Percentiles rank a stretch among this genome's conserved stretches.
phyloP scores from a whole-genome alignment of 768 basidiomycete genomes.

The Suillus brevipes region DNA sequence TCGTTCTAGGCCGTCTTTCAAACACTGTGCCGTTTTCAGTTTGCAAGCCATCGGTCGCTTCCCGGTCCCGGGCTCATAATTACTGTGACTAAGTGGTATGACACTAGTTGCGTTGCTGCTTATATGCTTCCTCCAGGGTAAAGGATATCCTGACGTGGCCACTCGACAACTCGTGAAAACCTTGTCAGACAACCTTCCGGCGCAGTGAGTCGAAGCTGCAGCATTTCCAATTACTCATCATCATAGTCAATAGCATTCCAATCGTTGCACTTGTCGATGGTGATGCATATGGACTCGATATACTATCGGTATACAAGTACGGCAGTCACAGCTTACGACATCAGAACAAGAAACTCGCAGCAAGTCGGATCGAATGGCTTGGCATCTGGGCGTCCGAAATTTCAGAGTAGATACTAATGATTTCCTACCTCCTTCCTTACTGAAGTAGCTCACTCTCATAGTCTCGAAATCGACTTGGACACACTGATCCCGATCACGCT shows the following conservation, averaged over 20 bases:
- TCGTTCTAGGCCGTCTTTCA: constrained; percentile 90
- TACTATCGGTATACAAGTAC: constrained; percentile 82
- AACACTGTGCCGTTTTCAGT: constrained; percentile 62
- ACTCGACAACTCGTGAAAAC: constrained; percentile 82
- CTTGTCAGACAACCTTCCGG: constrained; percentile 65
- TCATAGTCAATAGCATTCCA: constrained; percentile 54
- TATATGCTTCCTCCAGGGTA: constrained; percentile 59
- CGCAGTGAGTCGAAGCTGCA: constrained; percentile 41
- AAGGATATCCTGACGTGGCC: constrained; percentile 94
- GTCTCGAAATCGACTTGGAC: constrained; percentile 61
- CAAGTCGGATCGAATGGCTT: constrained; percentile 73
- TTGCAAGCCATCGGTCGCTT: constrained; percentile 49
- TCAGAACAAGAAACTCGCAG: constrained; percentile 68
- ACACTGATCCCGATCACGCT: constrained; percentile 65
- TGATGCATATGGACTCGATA: constrained; percentile 92
- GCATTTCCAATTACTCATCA: not conserved
- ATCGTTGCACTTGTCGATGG: constrained; percentile 83
- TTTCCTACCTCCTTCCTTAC: not conserved
- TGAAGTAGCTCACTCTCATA: constrained; percentile 27
- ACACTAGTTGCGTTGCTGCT: constrained; percentile 3
- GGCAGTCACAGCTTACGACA: constrained; percentile 74
- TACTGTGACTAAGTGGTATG: constrained; percentile 52
- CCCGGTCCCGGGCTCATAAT: constrained; percentile 73
- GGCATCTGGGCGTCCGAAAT: constrained; percentile 77
- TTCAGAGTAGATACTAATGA: constrained; percentile 43